Base-by-base conservation (phyloP, 2,329 filamentous ascomycete genomes). In the Fusarium camptoceras region DNA sequence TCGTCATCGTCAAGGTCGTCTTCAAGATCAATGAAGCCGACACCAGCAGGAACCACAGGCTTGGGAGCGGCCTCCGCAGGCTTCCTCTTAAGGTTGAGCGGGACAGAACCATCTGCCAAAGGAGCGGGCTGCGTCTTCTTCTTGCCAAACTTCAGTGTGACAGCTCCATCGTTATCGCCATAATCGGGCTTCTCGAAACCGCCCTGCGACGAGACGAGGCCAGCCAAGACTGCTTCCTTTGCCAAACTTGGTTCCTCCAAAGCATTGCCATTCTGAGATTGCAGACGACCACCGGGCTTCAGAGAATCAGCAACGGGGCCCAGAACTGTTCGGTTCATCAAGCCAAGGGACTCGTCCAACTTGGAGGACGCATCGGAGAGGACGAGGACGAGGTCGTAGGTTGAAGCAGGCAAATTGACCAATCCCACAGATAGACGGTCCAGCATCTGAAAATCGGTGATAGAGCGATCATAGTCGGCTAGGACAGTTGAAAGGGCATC, bases 371-470 rank as follows among this genome's bases (percentile, higher is more conserved):
- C 86, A 79, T 94, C 93, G 69, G 92, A 91, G 68, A 98, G 89
- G 56, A 99, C 87, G 49, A 98, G 87, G 44, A 98, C 88, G 44
- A 92, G 82, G 78, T 97, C 93, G 84, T 99, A 99, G 57, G 92
- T 92, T 50, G 88, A 83, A 56, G 87, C 74, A 2, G 94, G 92
- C 1, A 99, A 89, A 10, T 89, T 84, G 60, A 96, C 93, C 39
- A 97, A 85, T 66, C 94, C 94, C 37, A 92, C 88, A 3, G 92
- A 89, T 42, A 99, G 88, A 54, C 96, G 93, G 83, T 99, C 96
- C 66, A 99, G 92, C 96, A 99, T 99, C 81, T 98, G 96, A 55
- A 99, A 86, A 78, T 99, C 96, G 67, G 94, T 95, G 47, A 87
- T 84, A 69, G 86, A 83, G 77, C 94, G 91, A 79, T 96, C 90